Base-by-base conservation (phyloP, 805 yeast genomes). In the Kuraishia borneana region DNA sequence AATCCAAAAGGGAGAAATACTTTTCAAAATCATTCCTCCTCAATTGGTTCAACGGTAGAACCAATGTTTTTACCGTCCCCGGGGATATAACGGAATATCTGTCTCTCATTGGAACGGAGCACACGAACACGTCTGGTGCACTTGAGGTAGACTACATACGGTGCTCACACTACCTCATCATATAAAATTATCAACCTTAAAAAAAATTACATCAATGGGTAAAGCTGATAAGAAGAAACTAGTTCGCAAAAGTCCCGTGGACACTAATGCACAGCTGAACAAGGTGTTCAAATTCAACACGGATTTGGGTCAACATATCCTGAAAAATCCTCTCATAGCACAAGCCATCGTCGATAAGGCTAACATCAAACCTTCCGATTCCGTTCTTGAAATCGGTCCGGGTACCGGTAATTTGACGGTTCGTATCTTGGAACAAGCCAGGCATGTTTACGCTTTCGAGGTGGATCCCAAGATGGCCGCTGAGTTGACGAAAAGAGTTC, bases 391-490 rank as follows among this genome's bases (percentile, higher is more conserved):
- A 63, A 95, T 92, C 34, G 98, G 98, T 48, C 98, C 98, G 3
- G 98, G 98, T 74, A 92, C 98, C 0, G 98, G 98, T 63, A 92
- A 92, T 50, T 68, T 92, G 60, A 92, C 98, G 0, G 94, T 89
- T 25, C 69, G 94, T 41, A 92, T 92, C 25, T 59, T 92, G 36
- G 96, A 89, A 47, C 81, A 87, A 55, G 97, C 96, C 0, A 69
- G 83, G 37, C 87, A 84, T 47, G 96, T 89, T n/a, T 72, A 84
- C 32, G 98, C 97, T 0, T 92, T 83, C 35, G 98, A 92, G 62
- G 88, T 88, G 85, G 98, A 92, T 61, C 98, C 98, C n/a, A 69
- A 96, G 61, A 92, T 92, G 98, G 98, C 97, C 2, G 97, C 97
- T 1, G 98, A 92, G 58, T 67, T 92, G 48, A 85, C 96, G 8